Evolutionary conservation across 148 eudicot species (phyloP).

Genomic region (Cornus florida): DNA sequence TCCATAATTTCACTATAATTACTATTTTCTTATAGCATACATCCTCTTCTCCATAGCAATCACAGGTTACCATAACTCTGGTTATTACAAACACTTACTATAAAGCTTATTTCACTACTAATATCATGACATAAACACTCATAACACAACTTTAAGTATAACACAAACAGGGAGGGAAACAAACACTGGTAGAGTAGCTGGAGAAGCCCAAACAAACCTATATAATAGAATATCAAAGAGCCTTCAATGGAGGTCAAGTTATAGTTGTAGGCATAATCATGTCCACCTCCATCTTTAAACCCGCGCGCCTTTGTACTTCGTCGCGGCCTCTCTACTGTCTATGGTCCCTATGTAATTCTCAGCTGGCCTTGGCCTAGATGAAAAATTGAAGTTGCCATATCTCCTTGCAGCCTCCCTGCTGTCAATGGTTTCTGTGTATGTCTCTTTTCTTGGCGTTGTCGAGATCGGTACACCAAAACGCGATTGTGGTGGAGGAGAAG

Average conservation of each 20-base stretch:
- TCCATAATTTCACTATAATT: background rate
- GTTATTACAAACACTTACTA: background rate
- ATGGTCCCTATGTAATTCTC: conserved; percentile 10
- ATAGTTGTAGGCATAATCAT: background rate
- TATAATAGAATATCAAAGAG: background rate
- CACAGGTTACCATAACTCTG: background rate
- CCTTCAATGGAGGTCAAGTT: background rate
- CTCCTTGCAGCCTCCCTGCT: conserved; percentile 16
- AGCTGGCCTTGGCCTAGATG: conserved; percentile 5
- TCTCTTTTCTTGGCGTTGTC: background rate
- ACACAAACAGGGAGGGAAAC: background rate
- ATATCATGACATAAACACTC: background rate
- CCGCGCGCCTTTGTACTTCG: background rate
- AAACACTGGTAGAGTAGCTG: background rate
- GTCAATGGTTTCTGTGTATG: background rate
- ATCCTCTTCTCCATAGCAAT: background rate
- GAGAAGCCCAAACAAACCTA: background rate
- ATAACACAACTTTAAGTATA: background rate
- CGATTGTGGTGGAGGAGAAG: background rate
- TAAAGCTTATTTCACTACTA: background rate
- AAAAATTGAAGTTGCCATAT: conserved; percentile 12
- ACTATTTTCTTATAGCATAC: background rate
- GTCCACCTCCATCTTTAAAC: background rate
- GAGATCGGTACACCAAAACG: background rate
- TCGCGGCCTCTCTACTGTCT: conserved; percentile 9